These are phyloP conservation scores for Isoetes engelmannii DNA, from an alignment of 83 land plant species.

Conservation along the genomic window DNA sequence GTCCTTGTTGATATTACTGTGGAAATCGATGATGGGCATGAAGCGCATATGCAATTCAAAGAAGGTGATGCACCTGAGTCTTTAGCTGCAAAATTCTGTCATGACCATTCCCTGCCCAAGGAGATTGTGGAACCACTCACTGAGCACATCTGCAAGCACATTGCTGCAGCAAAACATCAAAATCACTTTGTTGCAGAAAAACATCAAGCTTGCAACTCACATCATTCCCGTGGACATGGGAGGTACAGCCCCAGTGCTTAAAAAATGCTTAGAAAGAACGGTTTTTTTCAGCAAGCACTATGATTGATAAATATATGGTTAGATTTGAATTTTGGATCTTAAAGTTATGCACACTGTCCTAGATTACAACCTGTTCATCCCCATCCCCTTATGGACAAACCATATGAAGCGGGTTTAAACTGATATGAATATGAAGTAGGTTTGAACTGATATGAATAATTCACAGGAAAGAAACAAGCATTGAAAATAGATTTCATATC, in stretches of 20 bases:
- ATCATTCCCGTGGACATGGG: background rate
- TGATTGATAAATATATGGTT: background rate
- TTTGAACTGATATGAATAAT: no score
- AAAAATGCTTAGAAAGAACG: background rate
- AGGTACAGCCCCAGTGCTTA: background rate
- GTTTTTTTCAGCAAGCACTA: background rate
- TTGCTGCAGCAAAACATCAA: background rate
- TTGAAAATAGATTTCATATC: no score
- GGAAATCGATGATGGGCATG: conserved; percentile 8
- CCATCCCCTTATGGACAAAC: no score
- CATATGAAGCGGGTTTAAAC: no score
- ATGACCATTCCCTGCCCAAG: background rate
- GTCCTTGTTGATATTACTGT: conserved; percentile 5
- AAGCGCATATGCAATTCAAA: conserved; percentile 2
- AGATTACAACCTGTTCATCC: no score
- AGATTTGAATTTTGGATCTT: no score
- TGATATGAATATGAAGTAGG: no score
- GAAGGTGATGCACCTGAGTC: conserved; percentile 2
- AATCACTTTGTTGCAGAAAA: background rate
- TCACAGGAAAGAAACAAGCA: no score
- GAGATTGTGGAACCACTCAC: conserved; percentile 1
- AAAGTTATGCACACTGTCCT: background rate
- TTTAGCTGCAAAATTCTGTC: conserved; percentile 5
- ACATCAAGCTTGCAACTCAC: background rate
- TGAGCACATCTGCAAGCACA: background rate